Percentiles rank a stretch among this genome's conserved stretches.
Evolutionary conservation across 176 grass and related monocot species (phyloP).

Genomic region (Carex cristatella): DNA sequence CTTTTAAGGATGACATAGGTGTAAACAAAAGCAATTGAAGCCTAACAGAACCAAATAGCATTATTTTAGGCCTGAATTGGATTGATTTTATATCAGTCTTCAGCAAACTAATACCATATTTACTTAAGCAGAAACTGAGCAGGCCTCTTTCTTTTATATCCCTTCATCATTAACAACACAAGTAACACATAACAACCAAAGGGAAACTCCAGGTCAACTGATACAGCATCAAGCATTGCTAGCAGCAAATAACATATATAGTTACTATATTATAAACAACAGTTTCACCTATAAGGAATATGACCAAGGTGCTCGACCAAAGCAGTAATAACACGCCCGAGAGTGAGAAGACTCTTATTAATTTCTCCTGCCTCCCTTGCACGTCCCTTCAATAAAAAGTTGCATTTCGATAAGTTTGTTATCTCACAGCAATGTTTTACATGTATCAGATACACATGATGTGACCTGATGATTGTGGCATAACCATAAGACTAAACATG

Average conservation of each 20-base stretch:
- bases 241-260: not conserved
- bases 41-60: conserved; percentile 12
- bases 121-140: not conserved
- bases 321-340: conserved; percentile 93
- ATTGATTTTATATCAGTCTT: not conserved
- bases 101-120: not conserved
- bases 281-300: conserved; percentile 78
- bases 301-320: conserved; percentile 95
- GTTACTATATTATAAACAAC: not conserved
- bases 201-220: not conserved
- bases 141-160: not conserved
- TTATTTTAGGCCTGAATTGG: not conserved
- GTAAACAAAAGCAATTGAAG: not conserved
- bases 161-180: not conserved
- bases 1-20: conserved; percentile 3
- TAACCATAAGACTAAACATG: not conserved
- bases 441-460: not conserved
- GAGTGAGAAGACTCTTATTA: conserved; percentile 98
- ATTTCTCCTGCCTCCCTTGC: conserved; percentile 98
- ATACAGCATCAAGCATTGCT: not conserved
- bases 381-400: conserved; percentile 49
- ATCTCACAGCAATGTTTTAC: not conserved
- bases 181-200: not conserved
- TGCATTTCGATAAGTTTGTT: not conserved
- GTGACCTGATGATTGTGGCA: not conserved